Percentiles rank a stretch among this genome's conserved stretches.
phyloP scores from a whole-genome alignment of 2,329 filamentous ascomycete species.

The Metarhizium album region DNA sequence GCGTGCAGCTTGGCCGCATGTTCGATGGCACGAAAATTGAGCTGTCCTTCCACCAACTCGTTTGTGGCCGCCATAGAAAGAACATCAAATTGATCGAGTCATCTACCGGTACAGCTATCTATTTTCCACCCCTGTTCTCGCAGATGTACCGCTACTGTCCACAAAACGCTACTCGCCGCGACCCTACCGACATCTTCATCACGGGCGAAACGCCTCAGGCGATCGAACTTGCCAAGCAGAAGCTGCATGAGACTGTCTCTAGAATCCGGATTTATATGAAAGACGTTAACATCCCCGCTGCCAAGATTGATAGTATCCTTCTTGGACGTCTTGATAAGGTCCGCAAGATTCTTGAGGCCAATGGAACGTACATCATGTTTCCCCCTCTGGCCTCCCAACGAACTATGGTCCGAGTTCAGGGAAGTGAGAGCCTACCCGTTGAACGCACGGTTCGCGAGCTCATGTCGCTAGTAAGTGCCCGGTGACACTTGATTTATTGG shows the following conservation, averaged over 20 bases:
- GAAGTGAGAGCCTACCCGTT: constrained; percentile 83
- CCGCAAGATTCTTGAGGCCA: constrained; percentile 93
- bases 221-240: constrained; percentile 82
- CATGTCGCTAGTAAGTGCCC: constrained; percentile 69
- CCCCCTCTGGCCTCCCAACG: constrained; percentile 79
- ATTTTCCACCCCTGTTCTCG: constrained; percentile 92
- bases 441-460: constrained; percentile 92
- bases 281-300: constrained; percentile 77
- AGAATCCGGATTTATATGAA: constrained; percentile 81
- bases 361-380: constrained; percentile 90
- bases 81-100: constrained; percentile 98
- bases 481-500: not conserved
- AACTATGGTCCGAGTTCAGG: constrained; percentile 79
- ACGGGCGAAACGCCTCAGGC: constrained; percentile 79
- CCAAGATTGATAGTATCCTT: constrained; percentile 91
- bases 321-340: constrained; percentile 90
- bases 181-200: constrained; percentile 87
- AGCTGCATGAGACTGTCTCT: constrained; percentile 74
- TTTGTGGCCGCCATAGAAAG: constrained; percentile 88
- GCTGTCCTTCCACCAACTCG: constrained; percentile 76
- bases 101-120: constrained; percentile 89
- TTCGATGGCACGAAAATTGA: constrained; percentile 78
- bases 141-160: constrained; percentile 85
- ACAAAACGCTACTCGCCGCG: constrained; percentile 66
- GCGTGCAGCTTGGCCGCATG: constrained; percentile 51